Percentiles rank a stretch among this genome's conserved stretches.
phyloP scores from a whole-genome alignment of 805 yeast species.

The Pichia cephalocereana region DNA sequence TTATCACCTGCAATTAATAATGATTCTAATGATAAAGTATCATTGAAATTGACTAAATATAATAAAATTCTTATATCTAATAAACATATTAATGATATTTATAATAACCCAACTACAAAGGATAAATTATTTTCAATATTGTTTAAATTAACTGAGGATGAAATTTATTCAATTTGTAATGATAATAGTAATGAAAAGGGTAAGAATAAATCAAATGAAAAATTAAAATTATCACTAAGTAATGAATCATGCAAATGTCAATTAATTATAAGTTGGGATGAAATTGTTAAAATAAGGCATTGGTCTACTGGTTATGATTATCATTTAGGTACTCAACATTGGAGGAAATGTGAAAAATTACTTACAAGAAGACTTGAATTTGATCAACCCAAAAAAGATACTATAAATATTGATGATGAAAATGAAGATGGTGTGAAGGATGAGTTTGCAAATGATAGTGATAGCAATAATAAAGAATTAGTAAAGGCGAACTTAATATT shows the following conservation, averaged over 20 bases:
- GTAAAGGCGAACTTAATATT: conserved; percentile 5
- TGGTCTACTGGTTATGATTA: conserved; percentile 3
- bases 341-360: conserved; percentile 11
- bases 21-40: not conserved
- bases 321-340: not conserved
- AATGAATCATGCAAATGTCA: conserved; percentile 21
- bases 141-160: conserved; percentile 15
- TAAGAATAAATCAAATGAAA: conserved; percentile 1
- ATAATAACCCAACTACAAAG: conserved; percentile 10
- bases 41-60: conserved; percentile 14
- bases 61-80: conserved; percentile 18
- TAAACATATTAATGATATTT: conserved; percentile 16
- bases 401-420: not conserved
- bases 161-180: conserved; percentile 9
- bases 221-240: conserved; percentile 4
- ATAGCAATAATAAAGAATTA: not conserved
- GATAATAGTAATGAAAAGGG: not conserved
- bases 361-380: conserved; percentile 12
- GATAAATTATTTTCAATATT: conserved; percentile 13
- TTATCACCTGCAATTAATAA: conserved; percentile 3
- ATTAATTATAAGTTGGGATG: conserved; percentile 15
- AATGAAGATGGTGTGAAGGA: not conserved
- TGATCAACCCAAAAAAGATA: not conserved
- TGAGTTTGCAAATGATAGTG: conserved; percentile 5
- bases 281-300: conserved; percentile 12